These are phyloP conservation scores for Reutealis trisperma DNA, from an alignment of 345 rosid species.

Conservation along the genomic window DNA sequence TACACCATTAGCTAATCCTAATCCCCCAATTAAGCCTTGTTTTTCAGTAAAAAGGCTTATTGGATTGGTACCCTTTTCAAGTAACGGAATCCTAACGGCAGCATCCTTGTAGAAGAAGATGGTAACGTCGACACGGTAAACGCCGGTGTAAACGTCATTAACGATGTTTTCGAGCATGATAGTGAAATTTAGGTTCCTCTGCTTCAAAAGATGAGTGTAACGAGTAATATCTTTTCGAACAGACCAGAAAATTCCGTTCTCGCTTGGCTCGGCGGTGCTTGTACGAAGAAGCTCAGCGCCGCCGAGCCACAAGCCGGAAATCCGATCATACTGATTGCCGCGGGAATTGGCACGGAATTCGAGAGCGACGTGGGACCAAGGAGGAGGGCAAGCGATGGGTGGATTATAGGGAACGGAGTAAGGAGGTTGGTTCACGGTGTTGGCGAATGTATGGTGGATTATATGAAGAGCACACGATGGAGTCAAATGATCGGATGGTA, in stretches of 20 bases:
- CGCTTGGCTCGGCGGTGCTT: slow-evolving; percentile 81
- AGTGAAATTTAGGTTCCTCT: slow-evolving; percentile 45
- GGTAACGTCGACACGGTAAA: slow-evolving; percentile 63
- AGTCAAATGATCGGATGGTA: slow-evolving; percentile 49
- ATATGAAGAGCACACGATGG: slow-evolving; percentile 60
- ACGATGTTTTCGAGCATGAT: slow-evolving; percentile 94
- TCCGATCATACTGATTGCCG: slow-evolving; percentile 80
- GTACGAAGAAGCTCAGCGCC: slow-evolving; percentile 87
- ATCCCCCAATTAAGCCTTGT: background rate
- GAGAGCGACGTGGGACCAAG: slow-evolving; percentile 68
- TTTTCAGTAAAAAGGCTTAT: background rate
- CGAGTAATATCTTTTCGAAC: slow-evolving; percentile 76
- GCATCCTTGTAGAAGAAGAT: slow-evolving; percentile 54
- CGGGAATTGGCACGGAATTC: slow-evolving; percentile 49
- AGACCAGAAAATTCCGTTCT: slow-evolving; percentile 69
- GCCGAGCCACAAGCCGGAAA: slow-evolving; percentile 79
- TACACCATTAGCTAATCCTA: slow-evolving; percentile 7
- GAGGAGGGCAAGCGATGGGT: slow-evolving; percentile 53
- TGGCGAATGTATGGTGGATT: slow-evolving; percentile 75
- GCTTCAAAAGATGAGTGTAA: slow-evolving; percentile 60
- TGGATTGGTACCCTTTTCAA: background rate
- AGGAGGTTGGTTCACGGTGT: slow-evolving; percentile 71
- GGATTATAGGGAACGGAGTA: slow-evolving; percentile 63
- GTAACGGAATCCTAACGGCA: slow-evolving; percentile 21
- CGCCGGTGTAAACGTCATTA: slow-evolving; percentile 65